phyloP scores from a whole-genome alignment of 306 rosid genomes.

The Chamaecrista fasciculata region DNA sequence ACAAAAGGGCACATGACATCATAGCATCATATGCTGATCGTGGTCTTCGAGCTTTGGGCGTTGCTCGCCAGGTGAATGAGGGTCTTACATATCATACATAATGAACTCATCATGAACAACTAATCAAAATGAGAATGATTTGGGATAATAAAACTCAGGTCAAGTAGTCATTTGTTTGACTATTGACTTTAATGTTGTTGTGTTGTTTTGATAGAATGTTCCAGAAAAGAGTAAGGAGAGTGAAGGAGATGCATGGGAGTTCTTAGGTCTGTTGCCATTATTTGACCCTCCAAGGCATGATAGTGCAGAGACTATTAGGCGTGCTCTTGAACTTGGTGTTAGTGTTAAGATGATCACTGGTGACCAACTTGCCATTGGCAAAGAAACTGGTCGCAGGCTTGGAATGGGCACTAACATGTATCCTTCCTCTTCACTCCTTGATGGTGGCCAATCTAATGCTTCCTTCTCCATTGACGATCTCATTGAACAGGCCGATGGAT shows the following conservation, averaged over 20 bases:
- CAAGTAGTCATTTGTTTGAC: no score
- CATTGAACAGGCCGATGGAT: constrained; percentile 88
- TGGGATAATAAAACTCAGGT: no score
- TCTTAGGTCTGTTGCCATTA: constrained; percentile 78
- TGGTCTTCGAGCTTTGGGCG: constrained; percentile 76
- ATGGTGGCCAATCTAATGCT: no score
- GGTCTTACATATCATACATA: background rate
- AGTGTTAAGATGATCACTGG: constrained; percentile 92
- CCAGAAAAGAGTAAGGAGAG: constrained; percentile 66
- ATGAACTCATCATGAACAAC: background rate
- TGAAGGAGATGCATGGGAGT: constrained; percentile 71
- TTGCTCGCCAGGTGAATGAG: constrained; percentile 63
- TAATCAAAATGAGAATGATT: background rate
- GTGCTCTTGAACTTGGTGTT: constrained; percentile 82
- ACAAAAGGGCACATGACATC: constrained; percentile 51
- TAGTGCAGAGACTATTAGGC: constrained; percentile 84
- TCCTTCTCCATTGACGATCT: constrained; percentile 69
- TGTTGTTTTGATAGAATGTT: constrained; percentile 45
- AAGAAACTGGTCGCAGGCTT: constrained; percentile 91
- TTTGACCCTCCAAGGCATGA: constrained; percentile 95
- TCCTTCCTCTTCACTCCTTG: no score
- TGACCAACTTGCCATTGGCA: constrained; percentile 90
- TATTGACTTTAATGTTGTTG: no score
- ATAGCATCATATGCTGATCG: constrained; percentile 72
- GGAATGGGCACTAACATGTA: no score